Evolutionary conservation across 2,329 filamentous ascomycete species (phyloP).

Genomic region (Fusarium pseudonygamai): DNA sequence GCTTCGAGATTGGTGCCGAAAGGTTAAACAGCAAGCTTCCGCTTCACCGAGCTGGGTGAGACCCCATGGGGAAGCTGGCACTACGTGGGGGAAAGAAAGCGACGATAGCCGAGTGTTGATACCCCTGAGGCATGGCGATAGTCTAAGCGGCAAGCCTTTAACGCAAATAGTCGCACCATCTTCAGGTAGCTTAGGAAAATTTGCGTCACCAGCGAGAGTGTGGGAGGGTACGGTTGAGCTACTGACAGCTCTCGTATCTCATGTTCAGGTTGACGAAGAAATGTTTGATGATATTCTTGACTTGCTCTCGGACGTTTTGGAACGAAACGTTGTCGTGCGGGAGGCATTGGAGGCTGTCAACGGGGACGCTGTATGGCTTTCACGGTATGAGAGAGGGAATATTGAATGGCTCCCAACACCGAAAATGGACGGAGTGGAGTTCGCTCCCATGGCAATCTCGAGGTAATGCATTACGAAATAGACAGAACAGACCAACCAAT

Average conservation of each 20-base stretch:
- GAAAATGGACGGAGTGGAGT: conserved; percentile 54
- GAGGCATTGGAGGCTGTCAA: conserved; percentile 71
- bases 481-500: conserved; percentile 3
- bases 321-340: conserved; percentile 58
- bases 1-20: conserved; percentile 60
- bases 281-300: conserved; percentile 77
- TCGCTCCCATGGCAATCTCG: conserved; percentile 45
- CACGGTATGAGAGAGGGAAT: conserved; percentile 59
- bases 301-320: conserved; percentile 64
- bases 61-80: conserved; percentile 33
- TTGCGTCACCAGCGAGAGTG: conserved; percentile 68
- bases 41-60: conserved; percentile 20
- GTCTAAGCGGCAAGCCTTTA: conserved; percentile 29
- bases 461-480: conserved; percentile 9
- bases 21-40: conserved; percentile 53
- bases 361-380: conserved; percentile 80
- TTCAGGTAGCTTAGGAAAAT: conserved; percentile 60
- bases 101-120: conserved; percentile 46
- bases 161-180: conserved; percentile 11
- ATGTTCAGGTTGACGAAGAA: conserved; percentile 72
- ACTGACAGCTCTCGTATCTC: conserved; percentile 67
- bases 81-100: conserved; percentile 23
- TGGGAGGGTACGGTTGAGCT: conserved; percentile 71
- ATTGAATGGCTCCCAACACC: conserved; percentile 51
- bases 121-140: conserved; percentile 43